Base-by-base conservation (phyloP, 441 rosid genomes). In the Adansonia gregorii region DNA sequence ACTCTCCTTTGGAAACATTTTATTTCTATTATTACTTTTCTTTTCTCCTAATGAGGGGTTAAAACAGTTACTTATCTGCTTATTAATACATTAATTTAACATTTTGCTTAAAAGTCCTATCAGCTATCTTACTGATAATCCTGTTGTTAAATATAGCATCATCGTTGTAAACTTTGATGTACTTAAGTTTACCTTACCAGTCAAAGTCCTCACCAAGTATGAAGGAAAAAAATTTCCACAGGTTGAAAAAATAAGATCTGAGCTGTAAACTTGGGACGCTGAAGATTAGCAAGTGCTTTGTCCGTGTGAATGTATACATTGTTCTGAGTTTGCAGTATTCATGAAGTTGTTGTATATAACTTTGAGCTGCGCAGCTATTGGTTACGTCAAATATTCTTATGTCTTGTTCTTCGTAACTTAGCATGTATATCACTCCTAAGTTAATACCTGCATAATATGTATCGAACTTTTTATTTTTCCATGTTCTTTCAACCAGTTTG, bases 1-100 rank as follows among this genome's bases (percentile, higher is more conserved):
- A 51, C 45, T 27, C 59, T 10, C 76, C 45, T 46, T 68, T 24
- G 1, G 24, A n/a, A 49, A 52, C 74, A 71, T 73, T 14, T 73
- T 8, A 7, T 73, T 56, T 43, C 54, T 41, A 41, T 15, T 19
- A 11, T 73, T 58, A 35, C 54, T 56, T 35, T 58, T 41, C 10
- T 41, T 24, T 58, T 58, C 39, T 65, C 14, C 14, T 41, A 69
- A 15, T 46, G 56, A 46, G 60, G 46, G 22, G 43, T 72, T 54
- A 35, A 69, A 54, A 17, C 46, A 54, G 54, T 73, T 73, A 39
- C 63, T 58, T 9, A 5, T 14, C 52, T 73, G 52, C 35, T 41
- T 20, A 56, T 11, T 10, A 11, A 15, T 17, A 5, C 2, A 39
- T 39, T 58, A 17, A 19, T 55, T 56, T 73, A 58, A 20, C 52